Base-by-base conservation (phyloP, 2,329 filamentous ascomycete species). In the Cordyceps cateniannulata region DNA sequence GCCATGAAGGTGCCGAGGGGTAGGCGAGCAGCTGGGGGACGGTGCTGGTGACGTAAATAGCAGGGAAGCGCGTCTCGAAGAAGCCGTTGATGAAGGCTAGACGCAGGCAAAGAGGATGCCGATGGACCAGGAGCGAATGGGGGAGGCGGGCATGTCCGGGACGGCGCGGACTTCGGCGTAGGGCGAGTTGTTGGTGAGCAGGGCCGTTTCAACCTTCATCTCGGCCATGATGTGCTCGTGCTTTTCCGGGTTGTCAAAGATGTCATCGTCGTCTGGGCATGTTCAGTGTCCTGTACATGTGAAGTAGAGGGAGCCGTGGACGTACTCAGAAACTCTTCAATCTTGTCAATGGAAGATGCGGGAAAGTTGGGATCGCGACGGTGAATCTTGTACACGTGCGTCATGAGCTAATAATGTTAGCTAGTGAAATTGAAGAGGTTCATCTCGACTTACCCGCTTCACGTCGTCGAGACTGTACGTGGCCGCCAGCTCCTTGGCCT, bases 161-260 rank as follows among this genome's bases (percentile, higher is more conserved):
- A 82, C 79, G 9, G 81, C 77, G 20, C 81, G 78, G 5, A 82
- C 80, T 66, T 83, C 80, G 25, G 81, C 74, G 65, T 84, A 85
- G 1, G 82, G 82, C 10, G 78, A 81, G 68, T 82, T 79, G 65
- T 79, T 79, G 25, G 74, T 79, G 63, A 82, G 79, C 38, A 83
- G 72, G 1, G 79, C 77, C 0, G 79, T 76, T 66, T 83, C 78
- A 2, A 81, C 72, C 67, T 81, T 83, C 71, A 82, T 81, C 64
- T 81, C 76, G n/a, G 72, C 67, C 55, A 83, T 79, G 27, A 79
- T 62, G 0, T 72, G 69, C n/a, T 69, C 66, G 58, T 79, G 69
- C 63, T 74, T 74, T 47, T 76, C 72, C n/a, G 76, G 76, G 48
- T 74, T 67, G 50, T 68, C 66, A 55, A 75, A 71, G 45, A 78